Percentiles rank a stretch among this genome's conserved stretches.
Evolutionary conservation across 2,329 filamentous ascomycete genomes (phyloP).

Genomic region (Fusarium kyushuense): DNA sequence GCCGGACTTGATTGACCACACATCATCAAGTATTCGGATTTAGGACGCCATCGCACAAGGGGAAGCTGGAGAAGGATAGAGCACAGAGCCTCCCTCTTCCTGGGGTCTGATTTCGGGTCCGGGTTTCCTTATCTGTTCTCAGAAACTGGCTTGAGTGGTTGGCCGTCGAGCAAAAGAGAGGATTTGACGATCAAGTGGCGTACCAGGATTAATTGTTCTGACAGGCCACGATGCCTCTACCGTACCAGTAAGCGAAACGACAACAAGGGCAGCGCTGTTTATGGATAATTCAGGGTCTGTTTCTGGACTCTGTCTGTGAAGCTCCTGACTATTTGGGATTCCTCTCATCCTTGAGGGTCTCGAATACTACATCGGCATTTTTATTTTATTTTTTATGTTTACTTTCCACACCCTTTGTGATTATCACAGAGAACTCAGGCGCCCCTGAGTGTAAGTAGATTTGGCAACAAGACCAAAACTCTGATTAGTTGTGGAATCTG

Average conservation of each 20-base stretch:
- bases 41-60: conserved; percentile 47
- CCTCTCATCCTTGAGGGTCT: conserved; percentile 30
- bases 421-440: conserved; percentile 16
- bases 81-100: conserved; percentile 45
- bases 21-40: conserved; percentile 35
- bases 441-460: conserved; percentile 34
- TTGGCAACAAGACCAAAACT: conserved; percentile 25
- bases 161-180: conserved; percentile 3
- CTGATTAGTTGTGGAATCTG: conserved; percentile 38
- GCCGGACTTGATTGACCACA: conserved; percentile 27
- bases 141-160: conserved; percentile 28
- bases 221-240: conserved; percentile 8
- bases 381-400: conserved; percentile 17
- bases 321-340: conserved; percentile 32
- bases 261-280: conserved; percentile 8
- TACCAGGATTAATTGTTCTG: conserved; percentile 27
- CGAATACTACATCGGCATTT: conserved; percentile 37
- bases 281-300: conserved; percentile 22
- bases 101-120: conserved; percentile 26
- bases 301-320: conserved; percentile 7
- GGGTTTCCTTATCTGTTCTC: conserved; percentile 46
- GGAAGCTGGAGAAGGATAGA: conserved; percentile 49
- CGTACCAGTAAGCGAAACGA: conserved; percentile 18
- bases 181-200: conserved; percentile 33
- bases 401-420: conserved; percentile 42